A percentile compares a stretch with the other conserved stretches of the same genome.
Conservation (phyloP, 495 filamentous ascomycete species). For the Viridothelium virens region DNA sequence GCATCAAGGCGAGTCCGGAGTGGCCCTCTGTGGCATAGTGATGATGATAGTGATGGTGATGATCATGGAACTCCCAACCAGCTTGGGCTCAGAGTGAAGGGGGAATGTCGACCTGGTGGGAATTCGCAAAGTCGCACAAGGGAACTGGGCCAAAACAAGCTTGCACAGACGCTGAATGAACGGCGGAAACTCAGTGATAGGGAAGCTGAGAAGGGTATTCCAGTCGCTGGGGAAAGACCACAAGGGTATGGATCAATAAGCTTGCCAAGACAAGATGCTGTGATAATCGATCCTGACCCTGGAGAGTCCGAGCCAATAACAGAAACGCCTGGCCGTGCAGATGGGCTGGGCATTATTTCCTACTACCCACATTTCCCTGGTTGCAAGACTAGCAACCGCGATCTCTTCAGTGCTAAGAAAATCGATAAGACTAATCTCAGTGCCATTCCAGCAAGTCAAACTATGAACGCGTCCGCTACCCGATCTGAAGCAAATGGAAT, state of each 20-base stretch:
- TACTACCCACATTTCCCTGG: slow-evolving; percentile 6
- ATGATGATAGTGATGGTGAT: too few relatives aligned
- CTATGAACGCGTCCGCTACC: not conserved
- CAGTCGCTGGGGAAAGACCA: not conserved
- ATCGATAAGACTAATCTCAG: not conserved
- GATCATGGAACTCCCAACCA: too few relatives aligned
- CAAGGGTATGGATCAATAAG: too few relatives aligned
- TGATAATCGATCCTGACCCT: too few relatives aligned
- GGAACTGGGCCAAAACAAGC: too few relatives aligned
- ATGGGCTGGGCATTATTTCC: not conserved
- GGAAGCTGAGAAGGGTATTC: not conserved
- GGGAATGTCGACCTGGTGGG: too few relatives aligned
- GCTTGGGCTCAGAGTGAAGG: too few relatives aligned
- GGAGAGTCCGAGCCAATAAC: not conserved
- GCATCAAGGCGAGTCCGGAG: too few relatives aligned
- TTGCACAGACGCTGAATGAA: too few relatives aligned
- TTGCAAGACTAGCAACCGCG: not conserved
- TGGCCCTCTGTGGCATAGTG: too few relatives aligned
- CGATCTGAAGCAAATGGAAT: not conserved
- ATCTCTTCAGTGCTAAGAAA: not conserved
- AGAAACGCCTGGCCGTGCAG: not conserved
- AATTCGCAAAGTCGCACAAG: too few relatives aligned
- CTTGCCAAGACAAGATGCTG: not conserved
- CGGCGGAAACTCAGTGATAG: too few relatives aligned
- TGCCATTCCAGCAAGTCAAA: not conserved